Evolutionary conservation across 306 rosid genomes (phyloP).

Genomic region (Cucurbita ficifolia): DNA sequence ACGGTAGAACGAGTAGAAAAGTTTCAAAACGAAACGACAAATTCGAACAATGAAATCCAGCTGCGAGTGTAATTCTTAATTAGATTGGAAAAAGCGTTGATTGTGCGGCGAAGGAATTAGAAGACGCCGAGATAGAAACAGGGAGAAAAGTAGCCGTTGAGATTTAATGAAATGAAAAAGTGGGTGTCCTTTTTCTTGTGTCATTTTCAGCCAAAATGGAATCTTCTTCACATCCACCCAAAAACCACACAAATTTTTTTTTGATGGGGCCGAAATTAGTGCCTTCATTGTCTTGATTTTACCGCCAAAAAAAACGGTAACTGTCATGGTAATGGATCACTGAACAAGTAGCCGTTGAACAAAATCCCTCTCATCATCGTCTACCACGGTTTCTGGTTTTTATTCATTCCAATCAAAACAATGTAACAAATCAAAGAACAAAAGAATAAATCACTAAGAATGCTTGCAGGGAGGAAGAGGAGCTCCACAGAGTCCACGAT

Average conservation of each 20-base stretch:
- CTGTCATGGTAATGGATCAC: not conserved
- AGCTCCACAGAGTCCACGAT: conserved; percentile 42
- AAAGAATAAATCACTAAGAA: conserved; percentile 1
- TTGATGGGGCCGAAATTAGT: not conserved
- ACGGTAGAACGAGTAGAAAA: too few relatives aligned
- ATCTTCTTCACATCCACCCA: too few relatives aligned
- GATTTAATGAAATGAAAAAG: not conserved
- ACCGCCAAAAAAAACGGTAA: not conserved
- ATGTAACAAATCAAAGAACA: not conserved
- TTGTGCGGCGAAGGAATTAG: not conserved
- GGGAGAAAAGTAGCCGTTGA: not conserved
- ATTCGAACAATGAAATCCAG: too few relatives aligned
- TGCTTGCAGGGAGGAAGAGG: conserved; percentile 46
- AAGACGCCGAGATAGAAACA: not conserved
- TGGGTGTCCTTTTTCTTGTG: not conserved
- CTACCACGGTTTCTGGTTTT: too few relatives aligned
- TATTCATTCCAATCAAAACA: too few relatives aligned
- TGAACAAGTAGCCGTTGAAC: not conserved
- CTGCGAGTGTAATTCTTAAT: too few relatives aligned
- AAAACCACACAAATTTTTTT: not conserved
- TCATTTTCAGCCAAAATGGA: not conserved
- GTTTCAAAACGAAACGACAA: too few relatives aligned
- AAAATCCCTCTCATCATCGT: not conserved
- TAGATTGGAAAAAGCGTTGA: too few relatives aligned
- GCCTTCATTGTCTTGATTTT: not conserved